phyloP scores from a whole-genome alignment of 202 grass and related monocot species.

The Carex sylvatica region DNA sequence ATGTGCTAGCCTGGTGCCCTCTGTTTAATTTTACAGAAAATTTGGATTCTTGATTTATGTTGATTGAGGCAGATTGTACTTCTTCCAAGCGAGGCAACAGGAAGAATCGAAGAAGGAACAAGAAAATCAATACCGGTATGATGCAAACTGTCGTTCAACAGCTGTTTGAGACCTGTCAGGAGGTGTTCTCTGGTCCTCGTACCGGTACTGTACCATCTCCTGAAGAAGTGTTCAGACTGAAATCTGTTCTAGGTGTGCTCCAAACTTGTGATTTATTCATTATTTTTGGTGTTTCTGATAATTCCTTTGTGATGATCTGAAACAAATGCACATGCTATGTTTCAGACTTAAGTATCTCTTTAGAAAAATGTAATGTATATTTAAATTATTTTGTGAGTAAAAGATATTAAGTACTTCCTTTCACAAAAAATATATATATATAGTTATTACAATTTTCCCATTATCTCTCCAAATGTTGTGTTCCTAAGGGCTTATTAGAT shows the following conservation, averaged over 20 bases:
- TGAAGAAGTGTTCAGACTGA: constrained; percentile 24
- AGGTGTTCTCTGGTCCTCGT: constrained; percentile 30
- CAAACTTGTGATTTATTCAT: background rate
- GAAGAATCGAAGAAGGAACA: background rate
- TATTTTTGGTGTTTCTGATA: background rate
- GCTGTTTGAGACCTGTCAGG: constrained; percentile 31
- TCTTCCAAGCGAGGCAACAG: background rate
- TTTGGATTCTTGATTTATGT: background rate
- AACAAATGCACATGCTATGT: background rate
- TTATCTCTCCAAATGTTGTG: background rate
- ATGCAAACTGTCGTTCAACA: constrained; percentile 23
- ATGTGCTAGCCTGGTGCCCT: background rate
- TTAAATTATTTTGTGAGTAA: background rate
- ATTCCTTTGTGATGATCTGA: background rate
- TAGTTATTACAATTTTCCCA: background rate
- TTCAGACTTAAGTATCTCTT: background rate
- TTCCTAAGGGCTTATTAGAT: background rate
- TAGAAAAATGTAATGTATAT: background rate
- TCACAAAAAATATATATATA: background rate
- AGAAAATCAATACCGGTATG: constrained; percentile 5
- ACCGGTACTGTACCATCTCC: constrained; percentile 13
- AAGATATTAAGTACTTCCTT: background rate
- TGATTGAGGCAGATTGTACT: background rate
- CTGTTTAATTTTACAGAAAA: background rate
- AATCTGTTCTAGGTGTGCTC: constrained; percentile 23